Evolutionary conservation across 2,329 filamentous ascomycete genomes (phyloP), one percentile per base, ranked within the genome.

Genomic region (Metarhizium album): DNA sequence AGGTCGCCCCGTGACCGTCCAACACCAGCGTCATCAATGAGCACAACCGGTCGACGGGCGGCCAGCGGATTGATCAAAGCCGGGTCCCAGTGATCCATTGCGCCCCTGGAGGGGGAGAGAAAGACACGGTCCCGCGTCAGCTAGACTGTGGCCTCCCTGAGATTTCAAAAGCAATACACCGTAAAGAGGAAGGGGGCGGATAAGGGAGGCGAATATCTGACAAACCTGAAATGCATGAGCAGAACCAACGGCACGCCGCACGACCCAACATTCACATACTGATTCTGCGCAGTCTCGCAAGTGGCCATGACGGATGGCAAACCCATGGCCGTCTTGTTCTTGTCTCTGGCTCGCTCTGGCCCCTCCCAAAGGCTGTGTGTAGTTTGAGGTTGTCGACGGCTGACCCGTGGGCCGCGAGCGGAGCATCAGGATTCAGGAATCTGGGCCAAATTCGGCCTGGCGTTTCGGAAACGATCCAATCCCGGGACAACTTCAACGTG

Each of bases 11-110:
- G 60, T 11, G 68, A 73, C 35, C 67, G 67, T 4, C 75, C 75
- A 8, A 74, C 67, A 29, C 75, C 74, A 1, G 70, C 63, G 53
- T 72, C 72, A 63, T 78, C 74, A 55, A 74, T 66, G 38, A 74
- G 62, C 27, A 78, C 59, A 18, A 77, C 58, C 4, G 68, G 67
- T 0, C 74, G 70, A 8, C 55, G 58, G 1, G 61, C 57, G 2
- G 71, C 68, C 18, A 78, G 62, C 23, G 64, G 61, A 50, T 75
- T 74, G 59, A 77, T 54, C 27, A 78, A 58, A 1, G 65, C 61
- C 6, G 73, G 70, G 53, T 74, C 71, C 64, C 67, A 68, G 8
- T 67, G 61, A 33, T 70, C 66, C 63, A 68, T 67, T 7, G 65
- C 68, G 20, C 65, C 63, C 49, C 66, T 68, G 42, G 24, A 40